Percentiles rank a stretch among this genome's conserved stretches.
Conservation (phyloP, 768 basidiomycete genomes). For the Xanthoconium stramineum region DNA sequence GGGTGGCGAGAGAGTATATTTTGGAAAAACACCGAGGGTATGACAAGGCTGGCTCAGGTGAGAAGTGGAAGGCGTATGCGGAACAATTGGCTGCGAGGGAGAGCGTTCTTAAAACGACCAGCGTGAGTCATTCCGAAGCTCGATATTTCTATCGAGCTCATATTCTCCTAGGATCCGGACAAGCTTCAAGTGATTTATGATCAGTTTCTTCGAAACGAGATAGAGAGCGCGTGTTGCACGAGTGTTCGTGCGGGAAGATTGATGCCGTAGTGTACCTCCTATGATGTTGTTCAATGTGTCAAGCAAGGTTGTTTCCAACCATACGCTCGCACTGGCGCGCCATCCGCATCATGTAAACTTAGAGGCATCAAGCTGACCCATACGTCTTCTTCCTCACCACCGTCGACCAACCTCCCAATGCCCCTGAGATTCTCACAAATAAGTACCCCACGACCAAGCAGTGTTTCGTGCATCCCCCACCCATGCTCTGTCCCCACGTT, state of each 20-base stretch:
- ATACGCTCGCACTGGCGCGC: conserved; percentile 69
- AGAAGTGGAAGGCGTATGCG: conserved; percentile 45
- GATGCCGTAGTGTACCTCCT: conserved; percentile 29
- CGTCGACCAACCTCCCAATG: conserved; percentile 39
- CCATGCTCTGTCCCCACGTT: conserved; percentile 11
- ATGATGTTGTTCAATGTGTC: not conserved
- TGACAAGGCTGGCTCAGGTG: conserved; percentile 40
- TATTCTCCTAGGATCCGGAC: conserved; percentile 30
- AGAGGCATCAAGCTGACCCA: conserved; percentile 59
- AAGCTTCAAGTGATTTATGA: conserved; percentile 49
- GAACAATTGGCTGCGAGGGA: conserved; percentile 11
- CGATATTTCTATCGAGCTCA: not conserved
- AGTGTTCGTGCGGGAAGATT: conserved; percentile 44
- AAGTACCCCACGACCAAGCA: conserved; percentile 59
- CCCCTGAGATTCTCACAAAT: conserved; percentile 72
- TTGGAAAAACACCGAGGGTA: conserved; percentile 49
- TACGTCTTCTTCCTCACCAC: conserved; percentile 24
- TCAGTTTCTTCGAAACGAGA: conserved; percentile 56
- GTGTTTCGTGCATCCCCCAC: conserved; percentile 54
- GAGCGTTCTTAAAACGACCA: conserved; percentile 46
- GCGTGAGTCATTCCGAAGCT: conserved; percentile 24
- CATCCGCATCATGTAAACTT: conserved; percentile 57
- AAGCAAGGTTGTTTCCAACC: conserved; percentile 39
- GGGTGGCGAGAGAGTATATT: conserved; percentile 48
- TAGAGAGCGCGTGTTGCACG: conserved; percentile 51